These are phyloP conservation scores for Pestalotiopsis sp. DNA, from an alignment of 2,329 filamentous ascomycete genomes.

Conservation along the genomic window DNA sequence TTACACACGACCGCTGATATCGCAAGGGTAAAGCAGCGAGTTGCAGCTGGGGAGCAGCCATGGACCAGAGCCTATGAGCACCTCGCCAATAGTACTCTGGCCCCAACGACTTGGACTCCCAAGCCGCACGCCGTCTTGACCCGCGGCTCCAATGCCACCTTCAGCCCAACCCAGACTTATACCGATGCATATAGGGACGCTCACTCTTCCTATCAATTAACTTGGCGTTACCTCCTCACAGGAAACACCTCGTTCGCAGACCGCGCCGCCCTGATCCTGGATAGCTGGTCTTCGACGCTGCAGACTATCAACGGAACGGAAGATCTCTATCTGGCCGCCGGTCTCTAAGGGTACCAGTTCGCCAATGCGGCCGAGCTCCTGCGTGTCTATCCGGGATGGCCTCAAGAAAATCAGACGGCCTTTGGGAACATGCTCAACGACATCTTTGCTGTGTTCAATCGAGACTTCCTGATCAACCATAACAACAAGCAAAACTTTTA, in stretches of 20 bases:
- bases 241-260: slow-evolving; percentile 38
- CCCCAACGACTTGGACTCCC: slow-evolving; percentile 31
- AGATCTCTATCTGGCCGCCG: slow-evolving; percentile 41
- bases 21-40: slow-evolving; percentile 6
- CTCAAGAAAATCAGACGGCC: slow-evolving; percentile 19
- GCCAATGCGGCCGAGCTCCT: slow-evolving; percentile 49
- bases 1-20: slow-evolving; percentile 16
- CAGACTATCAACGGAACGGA: slow-evolving; percentile 33
- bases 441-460: slow-evolving; percentile 42
- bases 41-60: slow-evolving; percentile 10
- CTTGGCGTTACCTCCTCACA: slow-evolving; percentile 42
- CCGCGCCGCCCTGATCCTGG: slow-evolving; percentile 37
- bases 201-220: slow-evolving; percentile 39
- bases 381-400: slow-evolving; percentile 35
- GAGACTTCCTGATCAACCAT: slow-evolving; percentile 38
- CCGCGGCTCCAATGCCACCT: slow-evolving; percentile 31
- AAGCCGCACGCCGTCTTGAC: slow-evolving; percentile 33
- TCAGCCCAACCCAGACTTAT: slow-evolving; percentile 33
- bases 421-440: slow-evolving; percentile 33
- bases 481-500: slow-evolving; percentile 35
- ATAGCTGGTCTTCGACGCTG: slow-evolving; percentile 39
- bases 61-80: slow-evolving; percentile 14
- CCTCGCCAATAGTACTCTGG: slow-evolving; percentile 22
- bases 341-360: slow-evolving; percentile 48
- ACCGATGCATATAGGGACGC: slow-evolving; percentile 33